Percentiles rank a stretch among this genome's conserved stretches.
phyloP scores from a whole-genome alignment of 352 stramenopile species.

The Pythium aphanidermatum region DNA sequence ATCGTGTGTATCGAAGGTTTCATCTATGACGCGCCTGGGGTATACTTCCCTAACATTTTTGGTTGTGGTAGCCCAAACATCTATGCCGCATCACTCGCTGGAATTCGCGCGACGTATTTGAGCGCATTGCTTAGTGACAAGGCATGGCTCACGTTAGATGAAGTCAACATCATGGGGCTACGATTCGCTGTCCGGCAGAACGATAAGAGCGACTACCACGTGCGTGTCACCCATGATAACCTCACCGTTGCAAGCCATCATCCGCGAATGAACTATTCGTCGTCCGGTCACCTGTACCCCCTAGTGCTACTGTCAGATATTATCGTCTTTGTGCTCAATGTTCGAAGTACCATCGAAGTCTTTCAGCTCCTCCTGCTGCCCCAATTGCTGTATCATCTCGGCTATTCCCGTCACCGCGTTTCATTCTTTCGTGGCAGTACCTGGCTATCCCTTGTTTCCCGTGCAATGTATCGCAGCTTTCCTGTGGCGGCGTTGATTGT shows the following conservation, averaged over 20 bases:
- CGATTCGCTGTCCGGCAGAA: conserved; percentile 10
- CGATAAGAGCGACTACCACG: conserved; percentile 3
- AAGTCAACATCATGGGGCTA: conserved; percentile 7
- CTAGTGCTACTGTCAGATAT: conserved; percentile 7
- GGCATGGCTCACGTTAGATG: conserved; percentile 10
- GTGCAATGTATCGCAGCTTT: conserved; percentile 8
- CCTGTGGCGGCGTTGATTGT: background rate
- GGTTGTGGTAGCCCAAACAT: conserved; percentile 11
- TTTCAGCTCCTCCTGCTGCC: background rate
- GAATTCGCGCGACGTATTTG: conserved; percentile 3
- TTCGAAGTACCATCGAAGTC: background rate
- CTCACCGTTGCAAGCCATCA: background rate
- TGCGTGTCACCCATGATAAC: background rate
- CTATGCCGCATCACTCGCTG: background rate
- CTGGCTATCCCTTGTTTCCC: conserved; percentile 11
- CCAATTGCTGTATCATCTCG: conserved; percentile 4
- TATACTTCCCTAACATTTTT: conserved; percentile 5
- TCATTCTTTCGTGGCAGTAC: conserved; percentile 2
- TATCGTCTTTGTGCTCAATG: background rate
- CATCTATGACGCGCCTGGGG: background rate
- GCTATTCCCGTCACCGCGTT: background rate
- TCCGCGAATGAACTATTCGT: conserved; percentile 7
- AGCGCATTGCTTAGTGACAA: conserved; percentile 4
- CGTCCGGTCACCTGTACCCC: conserved; percentile 4
- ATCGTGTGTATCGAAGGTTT: conserved; percentile 12